These are phyloP conservation scores for Cyberlindnera amylophila DNA, from an alignment of 805 yeast species.

Conservation along the genomic window DNA sequence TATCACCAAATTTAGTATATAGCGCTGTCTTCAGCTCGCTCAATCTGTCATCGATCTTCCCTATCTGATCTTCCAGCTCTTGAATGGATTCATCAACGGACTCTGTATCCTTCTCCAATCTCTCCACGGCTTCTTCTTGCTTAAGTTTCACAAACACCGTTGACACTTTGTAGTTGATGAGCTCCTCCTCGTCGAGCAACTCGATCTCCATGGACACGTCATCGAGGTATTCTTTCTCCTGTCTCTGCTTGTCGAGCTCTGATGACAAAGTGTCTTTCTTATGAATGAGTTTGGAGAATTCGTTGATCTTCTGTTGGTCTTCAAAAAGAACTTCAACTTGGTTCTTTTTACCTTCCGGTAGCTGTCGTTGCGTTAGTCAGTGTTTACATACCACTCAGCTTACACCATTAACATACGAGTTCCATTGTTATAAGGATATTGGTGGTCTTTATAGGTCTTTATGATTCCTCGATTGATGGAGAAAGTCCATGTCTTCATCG, in stretches of 20 bases:
- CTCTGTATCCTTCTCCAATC: constrained; percentile 61
- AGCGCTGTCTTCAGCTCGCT: constrained; percentile 62
- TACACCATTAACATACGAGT: too few relatives aligned
- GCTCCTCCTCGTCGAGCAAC: constrained; percentile 72
- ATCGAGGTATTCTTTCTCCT: constrained; percentile 83
- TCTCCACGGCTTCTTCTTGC: constrained; percentile 62
- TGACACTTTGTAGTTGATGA: constrained; percentile 75
- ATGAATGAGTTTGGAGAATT: constrained; percentile 77
- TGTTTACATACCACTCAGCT: too few relatives aligned
- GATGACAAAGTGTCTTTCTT: constrained; percentile 57
- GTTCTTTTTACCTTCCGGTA: constrained; percentile 41
- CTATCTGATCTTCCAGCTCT: constrained; percentile 46
- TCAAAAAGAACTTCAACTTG: constrained; percentile 37
- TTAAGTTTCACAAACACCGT: constrained; percentile 69
- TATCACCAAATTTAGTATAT: constrained; percentile 85
- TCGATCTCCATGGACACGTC: constrained; percentile 85
- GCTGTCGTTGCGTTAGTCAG: too few relatives aligned
- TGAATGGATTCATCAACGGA: constrained; percentile 41
- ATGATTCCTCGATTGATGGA: too few relatives aligned
- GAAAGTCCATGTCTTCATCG: too few relatives aligned
- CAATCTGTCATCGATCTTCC: constrained; percentile 51
- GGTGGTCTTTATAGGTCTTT: too few relatives aligned
- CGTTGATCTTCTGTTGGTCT: constrained; percentile 87
- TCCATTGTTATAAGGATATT: too few relatives aligned
- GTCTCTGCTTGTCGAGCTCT: constrained; percentile 44